Percentiles rank a stretch among this genome's conserved stretches.
phyloP scores from a whole-genome alignment of 306 rosid species.

The Rosa chinensis region DNA sequence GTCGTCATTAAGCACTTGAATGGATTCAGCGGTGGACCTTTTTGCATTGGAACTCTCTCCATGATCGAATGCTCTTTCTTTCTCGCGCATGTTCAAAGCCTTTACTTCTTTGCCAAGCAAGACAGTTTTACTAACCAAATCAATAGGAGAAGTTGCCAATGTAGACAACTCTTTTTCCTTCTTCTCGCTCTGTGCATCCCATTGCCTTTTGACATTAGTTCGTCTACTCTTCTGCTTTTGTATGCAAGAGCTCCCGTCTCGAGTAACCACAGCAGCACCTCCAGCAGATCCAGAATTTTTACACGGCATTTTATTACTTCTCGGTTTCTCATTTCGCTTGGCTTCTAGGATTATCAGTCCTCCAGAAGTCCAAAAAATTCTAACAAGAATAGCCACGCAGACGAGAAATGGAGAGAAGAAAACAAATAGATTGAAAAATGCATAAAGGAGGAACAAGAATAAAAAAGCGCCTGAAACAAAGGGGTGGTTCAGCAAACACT shows the following conservation, averaged over 20 bases:
- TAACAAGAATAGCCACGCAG: slow-evolving; percentile 47
- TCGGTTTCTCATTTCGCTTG: slow-evolving; percentile 24
- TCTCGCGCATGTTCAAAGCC: neutral
- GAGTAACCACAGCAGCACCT: slow-evolving; percentile 14
- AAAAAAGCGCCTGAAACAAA: slow-evolving; percentile 33
- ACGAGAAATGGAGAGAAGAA: slow-evolving; percentile 64
- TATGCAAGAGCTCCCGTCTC: slow-evolving; percentile 33
- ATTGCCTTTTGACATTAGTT: slow-evolving; percentile 37
- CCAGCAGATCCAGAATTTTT: slow-evolving; percentile 12
- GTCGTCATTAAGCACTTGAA: slow-evolving; percentile 7
- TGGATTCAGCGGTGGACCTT: slow-evolving; percentile 15
- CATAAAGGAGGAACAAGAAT: slow-evolving; percentile 34
- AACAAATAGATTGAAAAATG: slow-evolving; percentile 45
- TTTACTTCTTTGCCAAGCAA: slow-evolving; percentile 13
- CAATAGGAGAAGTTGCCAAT: slow-evolving; percentile 17
- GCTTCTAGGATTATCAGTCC: slow-evolving; percentile 33
- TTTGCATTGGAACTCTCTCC: slow-evolving; percentile 35
- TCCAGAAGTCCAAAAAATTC: slow-evolving; percentile 75
- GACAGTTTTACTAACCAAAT: slow-evolving; percentile 12
- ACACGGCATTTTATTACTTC: slow-evolving; percentile 4
- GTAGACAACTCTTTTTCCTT: slow-evolving; percentile 27
- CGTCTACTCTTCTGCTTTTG: slow-evolving; percentile 49
- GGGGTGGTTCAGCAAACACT: slow-evolving; percentile 50
- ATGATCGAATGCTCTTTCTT: slow-evolving; percentile 10
- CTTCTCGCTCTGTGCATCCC: slow-evolving; percentile 36